Conservation (phyloP, 257 asterid species). For the Verbascum thapsus region DNA sequence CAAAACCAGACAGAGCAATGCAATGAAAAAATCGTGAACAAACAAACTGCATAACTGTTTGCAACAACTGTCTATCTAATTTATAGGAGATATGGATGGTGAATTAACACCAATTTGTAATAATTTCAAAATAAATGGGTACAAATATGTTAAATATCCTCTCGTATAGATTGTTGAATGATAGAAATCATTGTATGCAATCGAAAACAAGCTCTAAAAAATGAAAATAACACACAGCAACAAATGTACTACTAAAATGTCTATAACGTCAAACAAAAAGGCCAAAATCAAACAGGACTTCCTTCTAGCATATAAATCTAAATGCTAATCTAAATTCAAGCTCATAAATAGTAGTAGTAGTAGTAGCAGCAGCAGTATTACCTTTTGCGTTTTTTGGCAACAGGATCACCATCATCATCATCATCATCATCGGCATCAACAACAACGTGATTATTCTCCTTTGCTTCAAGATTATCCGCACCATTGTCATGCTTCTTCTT, state of each 20-base stretch:
- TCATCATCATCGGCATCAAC: conserved; percentile 30
- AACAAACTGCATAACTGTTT: too few relatives aligned
- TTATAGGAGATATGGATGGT: too few relatives aligned
- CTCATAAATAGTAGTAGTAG: too few relatives aligned
- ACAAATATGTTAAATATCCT: too few relatives aligned
- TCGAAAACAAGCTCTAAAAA: not conserved
- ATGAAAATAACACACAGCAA: not conserved
- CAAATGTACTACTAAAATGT: not conserved
- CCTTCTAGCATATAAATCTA: too few relatives aligned
- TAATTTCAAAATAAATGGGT: too few relatives aligned
- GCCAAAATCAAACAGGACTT: not conserved
- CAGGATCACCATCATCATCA: conserved; percentile 56
- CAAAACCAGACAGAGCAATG: too few relatives aligned
- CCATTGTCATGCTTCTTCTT: too few relatives aligned
- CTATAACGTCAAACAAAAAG: not conserved
- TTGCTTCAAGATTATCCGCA: not conserved
- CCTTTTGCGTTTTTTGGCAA: conserved; percentile 78
- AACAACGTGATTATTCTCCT: conserved; percentile 23
- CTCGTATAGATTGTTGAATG: too few relatives aligned
- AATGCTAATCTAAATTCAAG: not conserved
- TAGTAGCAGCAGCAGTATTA: conserved; percentile 31
- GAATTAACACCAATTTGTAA: too few relatives aligned
- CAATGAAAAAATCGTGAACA: too few relatives aligned
- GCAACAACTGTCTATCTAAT: too few relatives aligned
- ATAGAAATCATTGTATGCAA: not conserved